Conservation (phyloP, 2,329 filamentous ascomycete species). For the Graphilbum sp. region DNA sequence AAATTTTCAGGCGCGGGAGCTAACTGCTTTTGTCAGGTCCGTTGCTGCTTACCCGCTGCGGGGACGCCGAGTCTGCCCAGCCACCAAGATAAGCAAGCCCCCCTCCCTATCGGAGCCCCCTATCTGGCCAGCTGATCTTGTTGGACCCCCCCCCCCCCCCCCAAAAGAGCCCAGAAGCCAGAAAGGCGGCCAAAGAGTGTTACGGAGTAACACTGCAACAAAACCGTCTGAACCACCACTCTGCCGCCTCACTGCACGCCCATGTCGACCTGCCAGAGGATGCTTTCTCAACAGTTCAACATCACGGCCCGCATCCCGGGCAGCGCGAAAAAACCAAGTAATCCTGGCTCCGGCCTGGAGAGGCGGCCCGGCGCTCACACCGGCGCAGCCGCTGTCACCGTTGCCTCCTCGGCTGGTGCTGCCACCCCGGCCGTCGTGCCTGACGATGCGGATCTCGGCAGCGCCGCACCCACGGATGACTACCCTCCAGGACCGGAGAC, state of each 20-base stretch:
- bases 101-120: too few relatives aligned
- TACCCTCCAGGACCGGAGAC: slow-evolving; percentile 2
- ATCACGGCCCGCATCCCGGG: background rate
- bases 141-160: too few relatives aligned
- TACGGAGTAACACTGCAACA: too few relatives aligned
- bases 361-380: background rate
- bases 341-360: slow-evolving; percentile 3
- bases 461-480: background rate
- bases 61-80: too few relatives aligned
- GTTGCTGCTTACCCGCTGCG: too few relatives aligned
- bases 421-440: background rate
- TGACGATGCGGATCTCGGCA: background rate
- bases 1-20: too few relatives aligned
- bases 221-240: too few relatives aligned
- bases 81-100: too few relatives aligned
- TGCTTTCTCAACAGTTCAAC: slow-evolving; percentile 3
- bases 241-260: background rate
- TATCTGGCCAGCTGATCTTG: too few relatives aligned
- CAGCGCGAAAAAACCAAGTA: slow-evolving; percentile 1
- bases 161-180: too few relatives aligned
- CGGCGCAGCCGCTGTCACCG: background rate
- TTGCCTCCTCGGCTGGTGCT: background rate
- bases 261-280: slow-evolving; percentile 2
- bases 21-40: too few relatives aligned
- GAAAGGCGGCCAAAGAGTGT: too few relatives aligned